These are phyloP conservation scores for Polytrichum formosum DNA, from an alignment of 225 moss, liverwort and hornwort genomes.

Conservation along the genomic window DNA sequence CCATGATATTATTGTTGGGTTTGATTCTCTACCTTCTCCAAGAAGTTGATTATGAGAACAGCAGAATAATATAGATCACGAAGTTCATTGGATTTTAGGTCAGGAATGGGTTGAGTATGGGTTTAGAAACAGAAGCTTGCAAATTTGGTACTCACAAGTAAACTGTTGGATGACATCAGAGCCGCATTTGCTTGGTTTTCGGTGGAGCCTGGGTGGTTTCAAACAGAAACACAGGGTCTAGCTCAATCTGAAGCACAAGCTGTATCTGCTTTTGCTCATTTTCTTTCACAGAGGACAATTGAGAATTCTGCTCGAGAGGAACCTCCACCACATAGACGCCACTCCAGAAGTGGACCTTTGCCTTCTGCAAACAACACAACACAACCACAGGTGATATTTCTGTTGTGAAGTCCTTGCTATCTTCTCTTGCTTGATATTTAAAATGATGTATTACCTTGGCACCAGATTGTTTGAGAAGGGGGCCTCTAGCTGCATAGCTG, in stretches of 20 bases:
- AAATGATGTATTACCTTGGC: too few species aligned
- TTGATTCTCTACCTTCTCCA: too few species aligned
- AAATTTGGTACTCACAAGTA: too few species aligned
- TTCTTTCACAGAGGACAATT: slow-evolving; percentile 36
- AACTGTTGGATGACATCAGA: slow-evolving; percentile 26
- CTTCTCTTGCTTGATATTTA: too few species aligned
- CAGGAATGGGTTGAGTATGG: too few species aligned
- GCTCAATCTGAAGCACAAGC: slow-evolving; percentile 74
- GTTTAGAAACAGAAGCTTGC: too few species aligned
- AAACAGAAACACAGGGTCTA: slow-evolving; percentile 49
- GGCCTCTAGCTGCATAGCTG: too few species aligned
- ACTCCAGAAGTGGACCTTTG: slow-evolving; percentile 19
- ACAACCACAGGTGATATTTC: slow-evolving; percentile 25
- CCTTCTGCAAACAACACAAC: slow-evolving; percentile 18
- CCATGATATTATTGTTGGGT: too few species aligned
- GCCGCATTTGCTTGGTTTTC: slow-evolving; percentile 83
- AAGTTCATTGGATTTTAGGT: too few species aligned
- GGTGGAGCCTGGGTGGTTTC: slow-evolving; percentile 65
- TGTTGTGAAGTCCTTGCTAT: slow-evolving; percentile 7
- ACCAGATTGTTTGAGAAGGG: too few species aligned
- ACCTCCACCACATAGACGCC: slow-evolving; percentile 25
- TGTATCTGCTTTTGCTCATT: slow-evolving; percentile 61
- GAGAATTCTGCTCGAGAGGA: slow-evolving; percentile 34
- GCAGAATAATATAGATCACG: too few species aligned
- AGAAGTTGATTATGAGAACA: too few species aligned